A percentile compares a stretch with the other conserved stretches of the same genome.
phyloP scores from a whole-genome alignment of 129 eudicot species.

The Lactuca saligna region DNA sequence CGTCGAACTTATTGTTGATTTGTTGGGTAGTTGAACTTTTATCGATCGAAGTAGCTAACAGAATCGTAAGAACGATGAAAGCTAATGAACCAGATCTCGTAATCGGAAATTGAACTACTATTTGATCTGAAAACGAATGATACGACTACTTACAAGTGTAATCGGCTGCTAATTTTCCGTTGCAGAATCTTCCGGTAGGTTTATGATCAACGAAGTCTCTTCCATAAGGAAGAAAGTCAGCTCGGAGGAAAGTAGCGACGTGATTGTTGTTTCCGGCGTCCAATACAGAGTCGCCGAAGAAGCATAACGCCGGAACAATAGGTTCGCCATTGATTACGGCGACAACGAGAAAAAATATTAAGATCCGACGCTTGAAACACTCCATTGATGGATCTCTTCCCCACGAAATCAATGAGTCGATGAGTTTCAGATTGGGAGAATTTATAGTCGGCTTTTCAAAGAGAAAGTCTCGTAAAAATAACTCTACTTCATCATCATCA shows the following conservation, averaged over 20 bases:
- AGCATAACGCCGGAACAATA: conserved; percentile 71
- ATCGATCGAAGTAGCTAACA: background rate
- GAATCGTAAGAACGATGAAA: background rate
- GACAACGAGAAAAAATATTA: conserved; percentile 1
- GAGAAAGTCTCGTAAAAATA: background rate
- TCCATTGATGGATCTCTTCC: conserved; percentile 13
- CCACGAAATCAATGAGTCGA: background rate
- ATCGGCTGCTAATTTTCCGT: conserved; percentile 80
- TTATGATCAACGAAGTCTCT: conserved; percentile 63
- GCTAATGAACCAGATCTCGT: background rate
- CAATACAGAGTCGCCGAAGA: conserved; percentile 75
- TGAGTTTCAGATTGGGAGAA: background rate
- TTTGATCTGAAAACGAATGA: background rate
- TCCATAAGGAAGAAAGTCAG: conserved; percentile 86
- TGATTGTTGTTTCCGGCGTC: conserved; percentile 85
- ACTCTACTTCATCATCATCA: background rate
- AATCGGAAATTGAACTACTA: background rate
- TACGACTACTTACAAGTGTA: conserved; percentile 47
- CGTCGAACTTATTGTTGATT: background rate
- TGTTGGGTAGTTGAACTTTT: background rate
- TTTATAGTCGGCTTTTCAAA: background rate
- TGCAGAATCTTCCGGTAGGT: conserved; percentile 90
- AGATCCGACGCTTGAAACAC: conserved; percentile 12
- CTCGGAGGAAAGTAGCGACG: conserved; percentile 53
- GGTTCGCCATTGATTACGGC: conserved; percentile 49